Percentiles rank a stretch among this genome's conserved stretches.
phyloP scores from a whole-genome alignment of 164 flowering plant species.

The Nelumbo lutea region DNA sequence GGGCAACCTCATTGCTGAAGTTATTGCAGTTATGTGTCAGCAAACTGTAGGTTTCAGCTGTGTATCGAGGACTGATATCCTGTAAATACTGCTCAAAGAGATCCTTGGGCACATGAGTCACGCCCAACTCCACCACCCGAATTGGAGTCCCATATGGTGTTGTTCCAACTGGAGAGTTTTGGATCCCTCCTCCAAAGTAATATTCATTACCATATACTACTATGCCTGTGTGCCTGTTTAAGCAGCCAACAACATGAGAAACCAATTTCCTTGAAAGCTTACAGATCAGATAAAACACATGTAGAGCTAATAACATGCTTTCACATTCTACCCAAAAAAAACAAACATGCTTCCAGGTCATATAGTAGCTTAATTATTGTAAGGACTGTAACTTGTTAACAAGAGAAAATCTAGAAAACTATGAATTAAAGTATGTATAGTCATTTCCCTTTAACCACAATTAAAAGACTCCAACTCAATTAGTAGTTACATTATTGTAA shows the following conservation, averaged over 20 bases:
- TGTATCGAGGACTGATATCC: conserved; percentile 86
- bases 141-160: conserved; percentile 90
- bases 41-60: conserved; percentile 86
- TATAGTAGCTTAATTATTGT: too few species aligned
- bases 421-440: too few species aligned
- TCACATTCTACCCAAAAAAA: too few species aligned
- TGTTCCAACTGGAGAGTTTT: conserved; percentile 54
- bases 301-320: too few species aligned
- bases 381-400: too few species aligned
- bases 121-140: conserved; percentile 73
- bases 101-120: conserved; percentile 86
- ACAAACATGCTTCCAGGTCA: too few species aligned
- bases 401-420: too few species aligned
- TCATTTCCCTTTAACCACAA: too few species aligned
- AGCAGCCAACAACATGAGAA: not conserved
- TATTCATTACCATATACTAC: conserved; percentile 92
- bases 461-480: too few species aligned
- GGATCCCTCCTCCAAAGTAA: conserved; percentile 94
- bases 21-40: conserved; percentile 92
- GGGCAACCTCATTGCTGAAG: conserved; percentile 95
- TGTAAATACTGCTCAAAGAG: conserved; percentile 82
- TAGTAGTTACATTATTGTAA: too few species aligned
- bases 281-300: too few species aligned
- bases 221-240: conserved; percentile 90
- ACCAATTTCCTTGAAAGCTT: not conserved